Evolutionary conservation across 495 filamentous ascomycete genomes (phyloP), one percentile per base, ranked within the genome.

Genomic region (Penicillium mononematosum): DNA sequence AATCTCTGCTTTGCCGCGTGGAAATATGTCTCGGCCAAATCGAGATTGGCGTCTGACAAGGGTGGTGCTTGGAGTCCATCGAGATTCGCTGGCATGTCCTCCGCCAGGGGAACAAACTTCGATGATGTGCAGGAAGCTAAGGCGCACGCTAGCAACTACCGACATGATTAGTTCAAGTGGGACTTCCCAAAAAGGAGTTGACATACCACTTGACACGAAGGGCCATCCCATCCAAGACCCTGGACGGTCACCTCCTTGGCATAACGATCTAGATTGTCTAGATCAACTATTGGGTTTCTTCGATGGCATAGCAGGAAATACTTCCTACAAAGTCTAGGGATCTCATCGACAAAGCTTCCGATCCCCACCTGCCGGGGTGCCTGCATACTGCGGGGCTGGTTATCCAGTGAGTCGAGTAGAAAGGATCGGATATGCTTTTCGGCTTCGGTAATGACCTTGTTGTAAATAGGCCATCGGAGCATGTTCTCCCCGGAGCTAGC

Each of bases 131-230:
- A 61, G 8, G 54, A 62, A 46, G 61, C 66, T 20, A 69, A 46
- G 11, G 66, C 66, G 46, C 66, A 69, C 46, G 59, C 66, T 17
- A 69, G 50, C n/a, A 69, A 52, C 66, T 69, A 47, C 16, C 36
- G 14, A 17, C 1, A 19, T 20, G 9, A n/a, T 19, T 34, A 63
- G 57, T 42, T 42, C 19, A 20, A 39, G 27, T 29, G 24, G 27
- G 31, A 29, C 20, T 6, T 56, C 20, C 27, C 17, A 5, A 29
- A 17, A 27, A 34, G 6, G 29, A 45, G 29, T 4, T 34, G 38
- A 58, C 66, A 36, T 46, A 69, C 66, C 61, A 69, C 66, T 59
- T 62, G 66, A 49, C 66, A 69, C 12, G 66, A 67, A 31, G 51
- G 64, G 3, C 61, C 64, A 31, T 69, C 64, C 66, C 64, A 69